Evolutionary conservation across 768 basidiomycete species (phyloP).

Genomic region (Leucogyrophana mollusca): DNA sequence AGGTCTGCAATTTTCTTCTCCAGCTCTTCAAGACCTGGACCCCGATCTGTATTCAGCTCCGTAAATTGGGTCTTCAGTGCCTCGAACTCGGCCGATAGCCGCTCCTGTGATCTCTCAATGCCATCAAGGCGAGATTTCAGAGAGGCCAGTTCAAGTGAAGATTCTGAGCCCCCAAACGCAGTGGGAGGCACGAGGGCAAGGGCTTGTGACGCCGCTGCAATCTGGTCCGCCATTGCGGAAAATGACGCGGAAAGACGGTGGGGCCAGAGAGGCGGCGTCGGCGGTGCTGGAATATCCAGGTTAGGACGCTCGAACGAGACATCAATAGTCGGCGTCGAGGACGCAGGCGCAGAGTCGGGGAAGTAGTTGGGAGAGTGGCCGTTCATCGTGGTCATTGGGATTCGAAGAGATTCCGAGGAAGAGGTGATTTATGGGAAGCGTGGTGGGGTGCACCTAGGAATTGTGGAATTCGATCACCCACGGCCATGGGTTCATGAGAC

Average conservation of each 20-base stretch:
- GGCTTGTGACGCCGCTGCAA: slow-evolving; percentile 38
- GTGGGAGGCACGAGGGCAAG: slow-evolving; percentile 28
- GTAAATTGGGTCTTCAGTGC: slow-evolving; percentile 25
- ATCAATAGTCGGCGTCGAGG: slow-evolving; percentile 19
- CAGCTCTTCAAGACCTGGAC: slow-evolving; percentile 28
- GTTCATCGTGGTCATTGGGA: slow-evolving; percentile 2
- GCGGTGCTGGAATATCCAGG: slow-evolving; percentile 3
- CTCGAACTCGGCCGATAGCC: slow-evolving; percentile 30
- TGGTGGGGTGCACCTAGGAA: background rate
- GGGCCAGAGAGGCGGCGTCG: slow-evolving; percentile 24
- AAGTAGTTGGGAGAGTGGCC: slow-evolving; percentile 2
- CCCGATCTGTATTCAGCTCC: slow-evolving; percentile 11
- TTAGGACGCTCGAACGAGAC: slow-evolving; percentile 11
- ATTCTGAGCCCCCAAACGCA: slow-evolving; percentile 16
- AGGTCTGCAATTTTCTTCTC: slow-evolving; percentile 34
- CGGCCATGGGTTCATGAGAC: slow-evolving; percentile 11
- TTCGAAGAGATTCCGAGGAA: background rate
- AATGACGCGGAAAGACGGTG: slow-evolving; percentile 37
- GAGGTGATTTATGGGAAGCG: slow-evolving; percentile 4
- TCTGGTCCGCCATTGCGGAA: slow-evolving; percentile 38
- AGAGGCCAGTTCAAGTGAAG: slow-evolving; percentile 9
- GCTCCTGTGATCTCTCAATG: slow-evolving; percentile 33
- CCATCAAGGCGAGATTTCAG: slow-evolving; percentile 26
- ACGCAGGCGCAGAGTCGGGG: slow-evolving; percentile 7
- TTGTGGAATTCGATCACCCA: slow-evolving; percentile 1